These are phyloP conservation scores for Nematodospora valgi DNA, from an alignment of 805 yeast species.

Conservation along the genomic window DNA sequence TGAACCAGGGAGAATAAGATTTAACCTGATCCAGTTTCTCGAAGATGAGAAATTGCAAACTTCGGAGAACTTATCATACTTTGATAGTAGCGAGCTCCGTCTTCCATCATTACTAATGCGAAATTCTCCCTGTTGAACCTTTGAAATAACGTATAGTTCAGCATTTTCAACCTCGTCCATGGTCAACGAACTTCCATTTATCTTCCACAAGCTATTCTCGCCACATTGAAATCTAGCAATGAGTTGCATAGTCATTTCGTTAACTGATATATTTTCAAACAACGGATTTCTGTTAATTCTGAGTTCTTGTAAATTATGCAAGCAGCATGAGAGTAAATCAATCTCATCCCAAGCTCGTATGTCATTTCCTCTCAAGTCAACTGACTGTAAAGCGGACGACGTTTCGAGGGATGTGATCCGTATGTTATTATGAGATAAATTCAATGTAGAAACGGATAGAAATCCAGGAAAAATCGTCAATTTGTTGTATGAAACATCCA, in stretches of 20 bases:
- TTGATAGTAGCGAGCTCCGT: conserved; percentile 42
- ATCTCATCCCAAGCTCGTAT: conserved; percentile 47
- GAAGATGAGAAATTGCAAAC: conserved; percentile 2
- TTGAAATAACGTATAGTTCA: conserved; percentile 63
- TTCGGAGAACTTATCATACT: conserved; percentile 19
- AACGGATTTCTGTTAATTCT: conserved; percentile 56
- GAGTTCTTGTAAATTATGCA: conserved; percentile 45
- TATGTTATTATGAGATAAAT: conserved; percentile 3
- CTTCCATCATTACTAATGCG: conserved; percentile 18
- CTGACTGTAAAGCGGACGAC: not conserved
- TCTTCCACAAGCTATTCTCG: conserved; percentile 26
- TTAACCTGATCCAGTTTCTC: conserved; percentile 9
- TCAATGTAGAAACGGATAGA: conserved; percentile 15
- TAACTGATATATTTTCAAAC: conserved; percentile 20
- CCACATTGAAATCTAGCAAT: conserved; percentile 42
- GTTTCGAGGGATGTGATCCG: not conserved
- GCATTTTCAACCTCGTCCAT: conserved; percentile 53
- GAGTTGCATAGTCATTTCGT: conserved; percentile 31
- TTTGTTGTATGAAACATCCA: conserved; percentile 42
- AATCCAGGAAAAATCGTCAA: conserved; percentile 28
- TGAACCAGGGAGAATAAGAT: conserved; percentile 1
- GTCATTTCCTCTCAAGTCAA: conserved; percentile 54
- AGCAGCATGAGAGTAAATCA: conserved; percentile 27
- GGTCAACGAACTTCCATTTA: conserved; percentile 59
- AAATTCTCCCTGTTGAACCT: conserved; percentile 33